A percentile compares a stretch with the other conserved stretches of the same genome.
Evolutionary conservation across 2,329 filamentous ascomycete species (phyloP).

Genomic region (Myriangium duriaei): DNA sequence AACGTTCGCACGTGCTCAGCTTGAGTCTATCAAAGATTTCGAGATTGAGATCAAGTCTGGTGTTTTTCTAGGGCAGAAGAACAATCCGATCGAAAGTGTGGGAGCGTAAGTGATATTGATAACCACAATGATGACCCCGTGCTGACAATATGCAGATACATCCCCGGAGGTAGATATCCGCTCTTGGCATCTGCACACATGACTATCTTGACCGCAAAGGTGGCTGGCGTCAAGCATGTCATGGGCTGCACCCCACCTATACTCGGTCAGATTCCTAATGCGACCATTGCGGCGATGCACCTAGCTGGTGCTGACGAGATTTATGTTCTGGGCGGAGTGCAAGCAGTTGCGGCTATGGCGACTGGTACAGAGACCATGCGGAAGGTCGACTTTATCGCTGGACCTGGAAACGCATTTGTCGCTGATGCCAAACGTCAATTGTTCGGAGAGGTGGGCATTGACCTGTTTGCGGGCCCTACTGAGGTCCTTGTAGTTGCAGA

Average conservation of each 20-base stretch:
- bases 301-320: slow-evolving; percentile 40
- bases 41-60: slow-evolving; percentile 40
- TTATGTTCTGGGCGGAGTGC: slow-evolving; percentile 39
- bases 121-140: neutral
- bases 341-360: slow-evolving; percentile 42
- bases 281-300: slow-evolving; percentile 40
- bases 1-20: slow-evolving; percentile 37
- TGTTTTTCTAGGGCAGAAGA: slow-evolving; percentile 39
- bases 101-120: slow-evolving; percentile 22
- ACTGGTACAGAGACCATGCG: slow-evolving; percentile 36
- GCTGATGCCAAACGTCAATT: slow-evolving; percentile 42
- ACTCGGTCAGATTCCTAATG: slow-evolving; percentile 33
- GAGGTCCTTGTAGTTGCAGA: slow-evolving; percentile 42
- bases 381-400: slow-evolving; percentile 42
- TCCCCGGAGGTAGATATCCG: slow-evolving; percentile 41
- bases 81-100: slow-evolving; percentile 35
- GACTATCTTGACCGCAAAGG: slow-evolving; percentile 44
- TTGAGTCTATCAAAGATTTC: slow-evolving; percentile 35
- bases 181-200: slow-evolving; percentile 43
- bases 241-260: slow-evolving; percentile 42
- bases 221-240: slow-evolving; percentile 39
- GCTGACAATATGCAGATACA: slow-evolving; percentile 23
- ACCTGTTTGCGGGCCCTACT: slow-evolving; percentile 42
- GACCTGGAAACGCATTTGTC: slow-evolving; percentile 43
- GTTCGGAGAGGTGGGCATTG: slow-evolving; percentile 43